These are phyloP conservation scores for Fusarium sp. DNA, from an alignment of 2,329 filamentous ascomycete species.

Conservation along the genomic window DNA sequence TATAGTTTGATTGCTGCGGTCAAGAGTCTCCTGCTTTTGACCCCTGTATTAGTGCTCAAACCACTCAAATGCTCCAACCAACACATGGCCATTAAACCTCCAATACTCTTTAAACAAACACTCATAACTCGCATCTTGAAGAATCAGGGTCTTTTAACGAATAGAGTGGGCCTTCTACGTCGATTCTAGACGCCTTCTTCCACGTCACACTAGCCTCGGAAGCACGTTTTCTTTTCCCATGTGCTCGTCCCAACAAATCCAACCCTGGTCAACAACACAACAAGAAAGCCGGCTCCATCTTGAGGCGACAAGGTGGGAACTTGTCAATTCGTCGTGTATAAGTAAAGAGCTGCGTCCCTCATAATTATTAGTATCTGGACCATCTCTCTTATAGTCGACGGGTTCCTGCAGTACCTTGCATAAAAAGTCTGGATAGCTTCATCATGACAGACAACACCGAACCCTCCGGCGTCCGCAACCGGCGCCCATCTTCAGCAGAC, in stretches of 20 bases:
- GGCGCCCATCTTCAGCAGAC: conserved; percentile 45
- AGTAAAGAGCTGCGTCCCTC: conserved; percentile 1
- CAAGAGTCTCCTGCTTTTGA: background rate
- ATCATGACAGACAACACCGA: conserved; percentile 28
- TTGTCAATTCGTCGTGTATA: conserved; percentile 8
- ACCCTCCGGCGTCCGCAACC: conserved; percentile 40
- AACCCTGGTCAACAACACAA: conserved; percentile 33
- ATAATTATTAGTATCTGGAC: background rate
- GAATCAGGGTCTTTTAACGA: conserved; percentile 18
- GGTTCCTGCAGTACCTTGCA: background rate
- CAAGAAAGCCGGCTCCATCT: conserved; percentile 23
- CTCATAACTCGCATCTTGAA: background rate
- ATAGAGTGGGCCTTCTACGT: conserved; percentile 34
- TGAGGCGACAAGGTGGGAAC: conserved; percentile 31
- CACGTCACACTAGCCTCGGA: conserved; percentile 38
- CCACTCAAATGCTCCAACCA: conserved; percentile 10
- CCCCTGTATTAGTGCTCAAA: conserved; percentile 30
- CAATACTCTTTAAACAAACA: conserved; percentile 1
- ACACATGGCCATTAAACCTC: background rate
- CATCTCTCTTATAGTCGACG: background rate
- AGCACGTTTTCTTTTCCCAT: conserved; percentile 39
- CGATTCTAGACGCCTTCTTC: conserved; percentile 25
- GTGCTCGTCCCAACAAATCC: conserved; percentile 49
- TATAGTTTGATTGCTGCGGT: conserved; percentile 1
- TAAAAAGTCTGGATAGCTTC: conserved; percentile 26